phyloP scores from a whole-genome alignment of 257 asterid genomes.

The Nicotiana tomentosiformis region DNA sequence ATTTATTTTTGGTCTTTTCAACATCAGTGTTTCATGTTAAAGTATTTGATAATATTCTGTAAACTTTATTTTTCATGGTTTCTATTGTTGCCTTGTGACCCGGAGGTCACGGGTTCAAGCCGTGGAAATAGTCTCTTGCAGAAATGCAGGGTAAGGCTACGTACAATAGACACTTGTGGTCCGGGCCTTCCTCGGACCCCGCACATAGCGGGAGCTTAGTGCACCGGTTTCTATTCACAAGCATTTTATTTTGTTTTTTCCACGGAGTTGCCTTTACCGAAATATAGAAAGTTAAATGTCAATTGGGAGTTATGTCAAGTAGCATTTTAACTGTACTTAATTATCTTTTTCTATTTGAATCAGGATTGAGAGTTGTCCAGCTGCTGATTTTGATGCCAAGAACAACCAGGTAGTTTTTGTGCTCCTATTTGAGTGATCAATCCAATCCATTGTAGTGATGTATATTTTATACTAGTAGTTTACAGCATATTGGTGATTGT shows the following conservation, averaged over 20 bases:
- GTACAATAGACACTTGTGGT: too few relatives aligned
- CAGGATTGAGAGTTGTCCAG: slow-evolving; percentile 27
- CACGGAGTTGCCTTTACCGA: not conserved
- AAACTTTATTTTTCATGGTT: not conserved
- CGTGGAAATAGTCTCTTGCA: too few relatives aligned
- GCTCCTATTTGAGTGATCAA: not conserved
- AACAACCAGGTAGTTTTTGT: slow-evolving; percentile 27
- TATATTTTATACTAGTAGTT: not conserved
- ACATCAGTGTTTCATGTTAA: not conserved
- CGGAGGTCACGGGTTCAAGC: too few relatives aligned
- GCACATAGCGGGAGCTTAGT: too few relatives aligned
- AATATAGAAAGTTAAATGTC: not conserved
- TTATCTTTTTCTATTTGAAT: not conserved
- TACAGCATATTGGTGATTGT: not conserved
- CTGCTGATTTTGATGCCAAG: slow-evolving; percentile 22
- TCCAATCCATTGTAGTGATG: not conserved
- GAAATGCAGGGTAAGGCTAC: too few relatives aligned
- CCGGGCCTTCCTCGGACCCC: too few relatives aligned
- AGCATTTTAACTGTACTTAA: not conserved
- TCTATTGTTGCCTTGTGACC: not conserved
- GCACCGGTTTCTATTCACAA: not conserved
- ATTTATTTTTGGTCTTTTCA: not conserved
- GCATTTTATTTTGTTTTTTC: not conserved
- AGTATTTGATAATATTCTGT: not conserved
- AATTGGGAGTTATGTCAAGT: not conserved